Evolutionary conservation across 2,329 filamentous ascomycete species (phyloP), one percentile per base, ranked within the genome.

Genomic region (Aspergillus hortae): DNA sequence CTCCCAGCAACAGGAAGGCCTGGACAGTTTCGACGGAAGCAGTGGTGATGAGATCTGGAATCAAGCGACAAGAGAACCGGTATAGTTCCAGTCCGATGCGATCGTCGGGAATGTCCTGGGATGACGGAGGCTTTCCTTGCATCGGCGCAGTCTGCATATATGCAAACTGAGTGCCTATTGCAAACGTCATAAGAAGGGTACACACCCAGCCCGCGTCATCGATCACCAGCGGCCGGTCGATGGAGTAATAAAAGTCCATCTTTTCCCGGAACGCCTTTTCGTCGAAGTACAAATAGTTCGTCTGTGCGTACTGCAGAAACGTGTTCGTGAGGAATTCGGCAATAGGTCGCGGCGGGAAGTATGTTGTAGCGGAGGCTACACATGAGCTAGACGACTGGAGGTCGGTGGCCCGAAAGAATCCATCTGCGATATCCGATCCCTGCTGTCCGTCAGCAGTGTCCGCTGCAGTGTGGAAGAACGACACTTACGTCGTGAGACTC

Each of bases 21-120:
- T 82, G 80, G 0, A 81, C 78, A 52, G 77, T 80, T 61, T 80
- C 75, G 9, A 81, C 65, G 3, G 78, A 81, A 0, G 77, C 75
- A 21, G 75, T 71, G 0, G 77, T 77, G 35, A 82, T 80, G 27
- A 80, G 72, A 51, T 82, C 79, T 2, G 79, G 77, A 1, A 82
- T 69, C 6, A 81, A 67, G 55, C 73, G 74, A 46, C 74, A 75
- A 0, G 78, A 77, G 52, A 75, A 74, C 47, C 78, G 74, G 54
- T 82, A 82, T 52, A 82, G 77, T 44, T 74, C 73, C 4, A 79
- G 65, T 0, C 79, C 79, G 1, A 80, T 70, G 9, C 75, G 70
- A 47, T 80, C 76, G 51, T 80, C 76, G 0, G 74, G 72, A 15
- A 53, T 52, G 10, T 61, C 52, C 4, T 47, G 15, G 3, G 48